Evolutionary conservation across 805 yeast genomes (phyloP), one percentile per base, ranked within the genome.

Genomic region (Teunomyces gatunensis): DNA sequence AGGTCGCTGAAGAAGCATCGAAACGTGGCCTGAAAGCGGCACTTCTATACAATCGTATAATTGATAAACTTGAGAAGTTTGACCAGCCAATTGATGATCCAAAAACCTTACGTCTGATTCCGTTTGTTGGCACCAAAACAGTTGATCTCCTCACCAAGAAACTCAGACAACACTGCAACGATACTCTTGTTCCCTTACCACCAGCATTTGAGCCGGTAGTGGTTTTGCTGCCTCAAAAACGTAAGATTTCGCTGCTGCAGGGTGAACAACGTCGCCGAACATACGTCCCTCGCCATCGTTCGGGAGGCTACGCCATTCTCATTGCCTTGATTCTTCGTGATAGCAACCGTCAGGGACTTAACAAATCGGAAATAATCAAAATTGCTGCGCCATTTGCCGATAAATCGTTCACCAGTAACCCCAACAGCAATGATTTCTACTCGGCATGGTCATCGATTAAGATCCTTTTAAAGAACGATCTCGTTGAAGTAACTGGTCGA

Each of bases 231-330:
- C 20, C 11, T 11, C 33, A 30, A 32, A 32, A 12, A 11, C 40
- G 20, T 28, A 32, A 25, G 32, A 25, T 25, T 27, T 21, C n/a
- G 23, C 23, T 21, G 44, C 45, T n/a, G 32, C 33, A 36, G 10
- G 20, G 6, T n/a, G 42, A 35, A n/a, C 65, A 39, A 57, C 51
- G 20, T 25, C 60, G 58, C 39, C 71, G 65, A 32, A 47, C 40
- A 12, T 89, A 87, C 61, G 75, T 89, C 0, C 97, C 97, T 0
- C 75, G 73, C 42, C 80, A 81, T 50, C 68, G 91, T 30, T 81
- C 94, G 0, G 97, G 97, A 1, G 95, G 87, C 0, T 91, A 87
- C 68, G 96, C 94, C 0, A 85, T 90, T 6, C 56, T 90, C 15
- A 51, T 89, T 15, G 83, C 84, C 0, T 65, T 90, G 3, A 67